Evolutionary conservation across 75 land plant species (phyloP).

Genomic region (Picea sitchensis): DNA sequence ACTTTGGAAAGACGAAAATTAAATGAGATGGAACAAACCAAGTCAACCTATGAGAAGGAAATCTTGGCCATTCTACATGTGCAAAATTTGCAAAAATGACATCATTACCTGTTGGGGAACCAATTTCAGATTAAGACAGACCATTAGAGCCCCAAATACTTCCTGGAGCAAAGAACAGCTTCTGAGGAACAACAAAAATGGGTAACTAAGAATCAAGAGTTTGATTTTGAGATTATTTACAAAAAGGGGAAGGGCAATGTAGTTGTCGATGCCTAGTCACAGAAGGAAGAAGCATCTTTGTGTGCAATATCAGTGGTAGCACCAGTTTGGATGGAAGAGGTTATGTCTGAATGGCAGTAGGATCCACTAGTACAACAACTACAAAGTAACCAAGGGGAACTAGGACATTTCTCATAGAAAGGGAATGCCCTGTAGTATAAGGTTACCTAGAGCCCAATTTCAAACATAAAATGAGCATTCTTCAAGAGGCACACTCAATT

Average conservation of each 20-base stretch:
- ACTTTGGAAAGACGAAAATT: neutral
- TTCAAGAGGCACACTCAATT: neutral
- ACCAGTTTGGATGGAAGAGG: neutral
- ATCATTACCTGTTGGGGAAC: neutral
- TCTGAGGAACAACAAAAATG: neutral
- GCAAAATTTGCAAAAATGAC: neutral
- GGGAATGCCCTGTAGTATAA: neutral
- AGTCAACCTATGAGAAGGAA: neutral
- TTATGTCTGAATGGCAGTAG: neutral
- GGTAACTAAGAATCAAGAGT: neutral
- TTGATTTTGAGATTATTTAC: neutral
- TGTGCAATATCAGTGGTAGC: neutral
- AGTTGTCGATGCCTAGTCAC: neutral
- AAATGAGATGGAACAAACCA: neutral
- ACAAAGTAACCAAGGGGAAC: neutral
- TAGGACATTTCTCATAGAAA: neutral
- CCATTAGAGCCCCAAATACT: neutral
- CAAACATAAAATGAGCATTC: neutral
- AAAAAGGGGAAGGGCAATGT: neutral
- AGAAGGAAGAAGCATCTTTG: neutral
- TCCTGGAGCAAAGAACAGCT: neutral
- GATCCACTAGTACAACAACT: neutral
- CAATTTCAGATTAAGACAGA: neutral
- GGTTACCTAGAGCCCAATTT: neutral
- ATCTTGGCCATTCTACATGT: neutral